Evolutionary conservation across 192 early-diverging fungal species (phyloP).

Genomic region (Haplosporangium gracile): DNA sequence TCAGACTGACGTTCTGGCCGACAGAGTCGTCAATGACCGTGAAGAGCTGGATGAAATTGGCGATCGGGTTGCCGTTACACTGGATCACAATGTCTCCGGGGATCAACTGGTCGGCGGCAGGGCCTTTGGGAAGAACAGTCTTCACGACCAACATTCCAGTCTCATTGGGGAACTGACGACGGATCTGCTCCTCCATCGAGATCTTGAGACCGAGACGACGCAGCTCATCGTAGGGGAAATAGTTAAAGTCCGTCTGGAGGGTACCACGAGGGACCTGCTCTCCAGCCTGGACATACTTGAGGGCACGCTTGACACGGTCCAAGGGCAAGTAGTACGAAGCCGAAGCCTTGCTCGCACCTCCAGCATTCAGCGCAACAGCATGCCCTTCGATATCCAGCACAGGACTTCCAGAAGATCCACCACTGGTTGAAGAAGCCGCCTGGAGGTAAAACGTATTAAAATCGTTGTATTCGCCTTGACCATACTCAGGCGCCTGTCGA

Average conservation of each 20-base stretch:
- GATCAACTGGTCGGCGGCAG: conserved; percentile 70
- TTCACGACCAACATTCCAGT: conserved; percentile 79
- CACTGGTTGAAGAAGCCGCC: conserved; percentile 79
- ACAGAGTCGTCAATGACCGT: conserved; percentile 74
- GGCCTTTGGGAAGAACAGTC: conserved; percentile 76
- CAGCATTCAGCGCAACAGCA: conserved; percentile 83
- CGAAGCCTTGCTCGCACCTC: conserved; percentile 76
- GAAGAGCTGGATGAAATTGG: conserved; percentile 80
- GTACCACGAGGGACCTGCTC: conserved; percentile 78
- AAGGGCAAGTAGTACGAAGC: conserved; percentile 84
- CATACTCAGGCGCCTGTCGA: conserved; percentile 77
- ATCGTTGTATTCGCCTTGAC: conserved; percentile 78
- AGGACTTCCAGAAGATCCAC: conserved; percentile 83
- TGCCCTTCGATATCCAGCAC: conserved; percentile 83
- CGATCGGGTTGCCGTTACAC: conserved; percentile 73
- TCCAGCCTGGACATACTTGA: conserved; percentile 69
- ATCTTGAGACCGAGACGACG: conserved; percentile 78
- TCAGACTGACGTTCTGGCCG: conserved; percentile 62
- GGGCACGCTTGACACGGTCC: conserved; percentile 77
- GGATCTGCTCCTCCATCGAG: conserved; percentile 73
- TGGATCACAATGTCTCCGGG: conserved; percentile 81
- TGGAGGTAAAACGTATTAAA: conserved; percentile 89
- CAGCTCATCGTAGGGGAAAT: conserved; percentile 79
- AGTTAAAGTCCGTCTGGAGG: conserved; percentile 79
- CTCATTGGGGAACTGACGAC: conserved; percentile 71